Base-by-base conservation (phyloP, 108 stramenopile species). In the Pseudonitzschia multistriata region DNA sequence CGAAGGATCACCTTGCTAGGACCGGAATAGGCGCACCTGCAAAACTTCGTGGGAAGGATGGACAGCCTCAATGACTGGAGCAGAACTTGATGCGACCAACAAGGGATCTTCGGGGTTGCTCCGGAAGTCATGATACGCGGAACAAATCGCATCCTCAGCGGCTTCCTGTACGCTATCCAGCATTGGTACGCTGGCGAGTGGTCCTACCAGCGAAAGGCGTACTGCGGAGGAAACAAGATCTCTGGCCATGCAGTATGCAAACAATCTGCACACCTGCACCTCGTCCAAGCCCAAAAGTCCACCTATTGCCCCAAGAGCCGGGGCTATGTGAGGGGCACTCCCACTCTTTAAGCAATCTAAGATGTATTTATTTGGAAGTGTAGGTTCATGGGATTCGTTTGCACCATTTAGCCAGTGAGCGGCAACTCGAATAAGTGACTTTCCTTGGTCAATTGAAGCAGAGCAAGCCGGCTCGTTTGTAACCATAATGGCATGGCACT, bases 141-240 rank as follows among this genome's bases (percentile, higher is more conserved):
- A 69, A 56, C 76, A 70, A 31, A 87, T 53, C 7, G 83, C 87
- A 48, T 79, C 76, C 56, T 86, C 72, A 2, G 74, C 83, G 5
- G 88, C 85, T 30, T 63, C 62, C 28, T 78, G 78, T 35, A 81
- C 74, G 27, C 65, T 59, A 47, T 85, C 54, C 70, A 90, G 71
- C 27, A 87, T 25, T 42, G 66, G 40, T 19, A 88, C 78, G 39
- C 84, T 81, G 0, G 84, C 88, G 67, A 89, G 62, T 1, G 92
- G 92, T 6, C 92, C 92, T 25, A 93, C 40, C 59, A 90, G 62
- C 53, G 89, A 89, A 48, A 93, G 70, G 48, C 92, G 83, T 2
- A 93, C 88, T 28, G 92, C 88, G 3, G 92, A 88, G 36, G 89
- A 90, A 21, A 91, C 84, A 59, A 87, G 74, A 74, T 93, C 92